Evolutionary conservation across 2,329 filamentous ascomycete species (phyloP), one percentile per base, ranked within the genome.

Genomic region (Juglanconis juglandina): DNA sequence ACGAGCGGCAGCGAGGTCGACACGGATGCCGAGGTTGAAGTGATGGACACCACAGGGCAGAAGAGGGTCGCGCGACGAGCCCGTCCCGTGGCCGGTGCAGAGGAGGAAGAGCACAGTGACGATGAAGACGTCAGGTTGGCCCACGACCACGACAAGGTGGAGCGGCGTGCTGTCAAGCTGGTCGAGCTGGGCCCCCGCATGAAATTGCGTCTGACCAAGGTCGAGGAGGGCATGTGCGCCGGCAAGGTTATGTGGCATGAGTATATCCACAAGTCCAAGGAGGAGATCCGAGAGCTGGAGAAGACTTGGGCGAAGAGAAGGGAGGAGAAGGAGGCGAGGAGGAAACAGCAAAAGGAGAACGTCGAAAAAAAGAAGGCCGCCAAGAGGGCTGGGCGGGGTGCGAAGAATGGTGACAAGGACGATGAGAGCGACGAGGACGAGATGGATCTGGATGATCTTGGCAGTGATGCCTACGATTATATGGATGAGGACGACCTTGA

Each of bases 201-300:
- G 89, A 89, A 86, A 63, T 78, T 99, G 46, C 87, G 94, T 37
- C 80, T 99, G 76, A 93, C 92, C 58, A 99, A 99, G 78, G 93
- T 99, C 4, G 95, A 99, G 71, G 95, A 99, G 68, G 95, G 94
- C 1, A 76, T 98, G 6, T 97, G 92, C 69, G 83, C 85, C 33
- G 95, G 95, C 53, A 95, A 92, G 72, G 84, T 96, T 59, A 91
- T 99, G 90, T 99, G 95, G 95, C 95, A 99, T 74, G 92, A 97
- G 72, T 96, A 92, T 71, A 87, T 98, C 56, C 85, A 88, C 71
- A 99, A 99, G 81, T 87, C 86, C 6, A 86, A 86, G 67, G 83
- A 85, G 17, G 93, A 99, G 73, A 78, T 92, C 59, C 84, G 87
- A 70, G 85, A 89, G 65, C 76, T 97, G 67, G 93, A 98, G 67